phyloP scores from a whole-genome alignment of 768 basidiomycete species.

The Lentinula lateritia region DNA sequence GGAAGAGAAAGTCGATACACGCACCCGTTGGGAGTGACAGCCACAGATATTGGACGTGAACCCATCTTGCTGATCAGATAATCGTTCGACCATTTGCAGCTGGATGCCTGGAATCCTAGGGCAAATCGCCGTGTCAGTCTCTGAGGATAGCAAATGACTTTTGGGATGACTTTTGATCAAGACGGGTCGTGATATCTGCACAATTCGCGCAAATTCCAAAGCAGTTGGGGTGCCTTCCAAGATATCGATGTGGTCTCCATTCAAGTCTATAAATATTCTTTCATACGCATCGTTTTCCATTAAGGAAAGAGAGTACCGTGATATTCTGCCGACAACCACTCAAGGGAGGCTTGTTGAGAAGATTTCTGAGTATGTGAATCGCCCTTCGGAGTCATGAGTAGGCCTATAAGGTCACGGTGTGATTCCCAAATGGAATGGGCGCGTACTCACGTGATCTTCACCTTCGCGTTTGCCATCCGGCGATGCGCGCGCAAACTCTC shows the following conservation, averaged over 20 bases:
- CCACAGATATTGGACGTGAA: constrained; percentile 55
- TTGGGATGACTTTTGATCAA: constrained; percentile 54
- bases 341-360: constrained; percentile 3
- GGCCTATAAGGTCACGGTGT: too few relatives aligned
- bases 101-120: neutral
- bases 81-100: constrained; percentile 54
- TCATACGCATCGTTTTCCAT: too few relatives aligned
- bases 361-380: neutral
- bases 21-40: constrained; percentile 82
- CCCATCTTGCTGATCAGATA: constrained; percentile 58
- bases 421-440: neutral
- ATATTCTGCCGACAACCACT: constrained; percentile 36
- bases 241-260: constrained; percentile 45
- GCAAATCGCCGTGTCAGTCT: neutral
- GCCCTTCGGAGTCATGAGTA: too few relatives aligned
- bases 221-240: constrained; percentile 55
- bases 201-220: constrained; percentile 63
- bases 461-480: neutral
- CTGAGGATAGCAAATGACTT: neutral
- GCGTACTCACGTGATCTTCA: neutral
- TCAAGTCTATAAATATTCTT: constrained; percentile 41
- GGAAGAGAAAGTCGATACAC: constrained; percentile 9
- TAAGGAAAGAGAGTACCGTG: constrained; percentile 18
- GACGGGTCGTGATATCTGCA: constrained; percentile 67
- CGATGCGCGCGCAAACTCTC: too few relatives aligned